Base-by-base conservation (phyloP, 2,329 filamentous ascomycete species). In the Incumbomyces lentus region DNA sequence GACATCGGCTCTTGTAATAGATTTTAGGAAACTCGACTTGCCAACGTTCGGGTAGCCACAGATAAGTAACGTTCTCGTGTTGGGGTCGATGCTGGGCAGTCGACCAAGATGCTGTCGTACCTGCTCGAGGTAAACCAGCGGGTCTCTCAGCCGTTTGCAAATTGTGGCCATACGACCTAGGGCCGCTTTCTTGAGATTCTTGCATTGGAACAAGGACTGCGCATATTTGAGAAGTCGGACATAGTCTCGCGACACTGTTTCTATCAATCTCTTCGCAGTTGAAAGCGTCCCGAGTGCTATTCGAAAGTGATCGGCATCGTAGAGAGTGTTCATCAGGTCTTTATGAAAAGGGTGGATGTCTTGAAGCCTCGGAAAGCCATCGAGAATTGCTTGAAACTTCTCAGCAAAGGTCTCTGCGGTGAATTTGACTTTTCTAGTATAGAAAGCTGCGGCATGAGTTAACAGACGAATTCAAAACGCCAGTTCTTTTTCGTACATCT, bases 121-220 rank as follows among this genome's bases (percentile, higher is more conserved):
- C 69, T 96, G 89, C 68, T 98, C 92, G 50, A 98, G 80, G 67
- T 96, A 98, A 54, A 93, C 75, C 41, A 98, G 78, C 46, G 92
- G 87, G 59, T 98, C 92, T 70, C 95, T 95, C 52, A 98, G 73
- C 54, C 89, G 81, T 73, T 88, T 92, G 71, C 87, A 87, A 60
- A 98, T 87, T 14, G 92, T 98, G 54, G 90, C 92, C 92, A 98
- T 96, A 63, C 92, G 88, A 74, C 92, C 92, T 44, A 98, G 79
- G 7, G 85, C 93, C 43, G 93, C 92, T 54, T 86, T 79, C 80
- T 98, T 98, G 60, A 98, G 80, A 73, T 96, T 89, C 72, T 98
- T 98, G 78, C 90, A 96, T 72, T 98, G 92, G 74, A 90, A 98
- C 54, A 98, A 77, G 60, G 82, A 93, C 73, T 95, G 89, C 46